Evolutionary conservation across 441 rosid genomes (phyloP).

Genomic region (Lepidium campestre): DNA sequence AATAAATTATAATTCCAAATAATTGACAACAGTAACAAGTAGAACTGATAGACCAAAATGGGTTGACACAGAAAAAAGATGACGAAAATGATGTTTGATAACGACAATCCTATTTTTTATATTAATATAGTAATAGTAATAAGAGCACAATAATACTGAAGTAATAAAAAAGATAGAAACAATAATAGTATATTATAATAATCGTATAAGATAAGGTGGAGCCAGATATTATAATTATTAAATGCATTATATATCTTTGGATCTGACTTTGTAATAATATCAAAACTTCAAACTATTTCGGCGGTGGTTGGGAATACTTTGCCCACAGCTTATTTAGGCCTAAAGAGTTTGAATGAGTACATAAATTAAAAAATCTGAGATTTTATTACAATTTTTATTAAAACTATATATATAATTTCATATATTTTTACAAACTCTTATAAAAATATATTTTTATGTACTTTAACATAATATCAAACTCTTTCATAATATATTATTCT

Average conservation of each 20-base stretch:
- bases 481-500: no score
- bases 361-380: no score
- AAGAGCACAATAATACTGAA: not conserved
- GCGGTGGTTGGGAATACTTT: conserved; percentile 21
- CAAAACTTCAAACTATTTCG: conserved; percentile 14
- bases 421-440: no score
- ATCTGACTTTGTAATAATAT: conserved; percentile 18
- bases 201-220: conserved; percentile 23
- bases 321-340: conserved; percentile 1
- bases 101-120: conserved; percentile 3
- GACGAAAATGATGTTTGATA: conserved; percentile 17
- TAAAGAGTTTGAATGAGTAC: no score
- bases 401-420: no score
- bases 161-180: no score
- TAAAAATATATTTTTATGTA: no score
- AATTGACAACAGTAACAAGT: not conserved
- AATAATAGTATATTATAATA: not conserved
- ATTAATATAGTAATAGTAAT: not conserved
- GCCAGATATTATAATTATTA: conserved; percentile 4
- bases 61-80: not conserved
- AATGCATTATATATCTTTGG: conserved; percentile 5
- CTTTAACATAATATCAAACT: no score
- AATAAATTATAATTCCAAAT: not conserved
- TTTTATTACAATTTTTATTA: no score
- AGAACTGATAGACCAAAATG: not conserved